Evolutionary conservation across 768 basidiomycete genomes (phyloP).

Genomic region (Tylopilus vinaceipallidus): DNA sequence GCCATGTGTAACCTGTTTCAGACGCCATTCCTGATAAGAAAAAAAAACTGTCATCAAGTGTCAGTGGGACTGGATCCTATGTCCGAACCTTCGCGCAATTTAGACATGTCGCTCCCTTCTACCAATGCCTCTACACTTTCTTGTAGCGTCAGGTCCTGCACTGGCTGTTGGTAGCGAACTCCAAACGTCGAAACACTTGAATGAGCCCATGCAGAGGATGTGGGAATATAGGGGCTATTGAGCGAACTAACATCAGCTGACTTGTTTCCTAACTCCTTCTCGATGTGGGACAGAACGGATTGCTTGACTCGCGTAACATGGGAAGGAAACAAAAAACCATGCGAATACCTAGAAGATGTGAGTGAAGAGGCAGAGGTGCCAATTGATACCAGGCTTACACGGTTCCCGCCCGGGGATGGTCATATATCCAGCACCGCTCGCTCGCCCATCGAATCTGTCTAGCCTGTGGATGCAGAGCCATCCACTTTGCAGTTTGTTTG

Average conservation of each 20-base stretch:
- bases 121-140: conserved; percentile 90
- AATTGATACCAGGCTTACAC: conserved; percentile 55
- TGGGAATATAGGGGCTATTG: conserved; percentile 31
- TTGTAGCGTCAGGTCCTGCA: conserved; percentile 57
- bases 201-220: conserved; percentile 65
- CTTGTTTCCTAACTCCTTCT: conserved; percentile 40
- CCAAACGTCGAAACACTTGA: conserved; percentile 90
- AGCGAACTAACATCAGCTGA: conserved; percentile 26
- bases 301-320: conserved; percentile 69
- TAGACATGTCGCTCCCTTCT: conserved; percentile 86
- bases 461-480: conserved; percentile 78
- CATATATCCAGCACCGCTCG: conserved; percentile 97
- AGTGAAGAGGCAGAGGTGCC: conserved; percentile 2
- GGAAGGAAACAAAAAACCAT: conserved; percentile 94
- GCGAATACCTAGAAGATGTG: conserved; percentile 66
- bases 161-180: conserved; percentile 66
- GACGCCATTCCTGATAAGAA: conserved; percentile 53
- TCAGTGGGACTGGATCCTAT: not conserved
- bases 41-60: conserved; percentile 1
- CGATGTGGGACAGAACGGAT: conserved; percentile 52
- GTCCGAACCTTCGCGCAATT: conserved; percentile 56
- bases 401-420: conserved; percentile 91
- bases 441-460: conserved; percentile 82
- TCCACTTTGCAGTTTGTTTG: conserved; percentile 92
- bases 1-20: conserved; percentile 67